Evolutionary conservation across 2,329 filamentous ascomycete species (phyloP).

Genomic region (Pleomassaria siparia): DNA sequence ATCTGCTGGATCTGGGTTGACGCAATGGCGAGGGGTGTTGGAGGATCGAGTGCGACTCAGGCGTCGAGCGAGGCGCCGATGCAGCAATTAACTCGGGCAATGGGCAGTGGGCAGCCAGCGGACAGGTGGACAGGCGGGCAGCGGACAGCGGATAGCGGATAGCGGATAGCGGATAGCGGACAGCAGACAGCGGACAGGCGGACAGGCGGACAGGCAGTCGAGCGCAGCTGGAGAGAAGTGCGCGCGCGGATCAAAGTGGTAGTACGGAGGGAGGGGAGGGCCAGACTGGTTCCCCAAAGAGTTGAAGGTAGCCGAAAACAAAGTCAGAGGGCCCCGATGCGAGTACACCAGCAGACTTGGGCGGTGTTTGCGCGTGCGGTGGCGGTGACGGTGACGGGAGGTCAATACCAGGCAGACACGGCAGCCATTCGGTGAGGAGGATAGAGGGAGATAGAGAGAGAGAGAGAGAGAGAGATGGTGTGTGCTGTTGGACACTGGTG

Average conservation of each 20-base stretch:
- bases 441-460: conserved; percentile 16
- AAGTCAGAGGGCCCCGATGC: conserved; percentile 1
- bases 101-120: too few species aligned
- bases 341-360: background rate
- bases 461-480: conserved; percentile 21
- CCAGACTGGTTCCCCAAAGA: conserved; percentile 16
- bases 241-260: conserved; percentile 21
- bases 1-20: conserved; percentile 26
- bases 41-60: conserved; percentile 20
- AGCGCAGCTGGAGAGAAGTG: conserved; percentile 24
- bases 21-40: conserved; percentile 18
- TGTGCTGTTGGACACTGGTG: conserved; percentile 8
- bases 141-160: too few species aligned
- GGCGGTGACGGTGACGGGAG: background rate
- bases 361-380: background rate
- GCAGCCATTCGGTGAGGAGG: conserved; percentile 19
- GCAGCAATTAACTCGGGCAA: background rate
- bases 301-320: conserved; percentile 20
- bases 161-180: too few species aligned
- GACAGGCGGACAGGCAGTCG: conserved; percentile 10
- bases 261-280: conserved; percentile 26
- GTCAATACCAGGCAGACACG: conserved; percentile 7
- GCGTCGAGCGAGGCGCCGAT: conserved; percentile 20
- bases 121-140: too few species aligned
- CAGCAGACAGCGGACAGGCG: too few species aligned